Conservation (phyloP, 2,329 filamentous ascomycete species). For the Cladosporium sphaerospermum region DNA sequence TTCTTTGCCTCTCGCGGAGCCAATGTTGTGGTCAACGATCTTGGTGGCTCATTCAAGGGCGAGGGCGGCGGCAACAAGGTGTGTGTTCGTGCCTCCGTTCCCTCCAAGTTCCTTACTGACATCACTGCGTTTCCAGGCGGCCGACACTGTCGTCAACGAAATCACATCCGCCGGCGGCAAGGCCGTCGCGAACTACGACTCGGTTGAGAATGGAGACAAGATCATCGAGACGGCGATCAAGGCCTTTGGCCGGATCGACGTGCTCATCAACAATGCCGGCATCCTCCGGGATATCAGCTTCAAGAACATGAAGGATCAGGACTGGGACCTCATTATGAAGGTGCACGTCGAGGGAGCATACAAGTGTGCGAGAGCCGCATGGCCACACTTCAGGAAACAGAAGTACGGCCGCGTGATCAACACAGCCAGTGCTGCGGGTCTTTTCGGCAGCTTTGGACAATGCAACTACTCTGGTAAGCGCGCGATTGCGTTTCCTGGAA, state of each 20-base stretch:
- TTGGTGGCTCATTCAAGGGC: slow-evolving; percentile 88
- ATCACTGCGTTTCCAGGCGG: slow-evolving; percentile 49
- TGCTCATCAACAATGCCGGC: slow-evolving; percentile 96
- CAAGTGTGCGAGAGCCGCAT: slow-evolving; percentile 90
- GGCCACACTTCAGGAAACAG: slow-evolving; percentile 97
- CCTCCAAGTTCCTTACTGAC: not conserved
- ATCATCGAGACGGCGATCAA: slow-evolving; percentile 88
- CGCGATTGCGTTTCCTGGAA: slow-evolving; percentile 37
- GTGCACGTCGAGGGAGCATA: slow-evolving; percentile 92
- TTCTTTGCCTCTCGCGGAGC: slow-evolving; percentile 92
- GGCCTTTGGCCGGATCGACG: slow-evolving; percentile 77
- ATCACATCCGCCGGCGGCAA: slow-evolving; percentile 86
- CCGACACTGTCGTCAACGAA: slow-evolving; percentile 75
- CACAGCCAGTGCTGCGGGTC: slow-evolving; percentile 89
- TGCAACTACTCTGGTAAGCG: slow-evolving; percentile 69
- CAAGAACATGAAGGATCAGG: slow-evolving; percentile 95
- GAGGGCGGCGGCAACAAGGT: slow-evolving; percentile 85
- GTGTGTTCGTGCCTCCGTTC: slow-evolving; percentile 24
- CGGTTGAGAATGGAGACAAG: slow-evolving; percentile 83
- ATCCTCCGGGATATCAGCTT: slow-evolving; percentile 94
- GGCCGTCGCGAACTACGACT: slow-evolving; percentile 95
- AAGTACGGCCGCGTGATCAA: slow-evolving; percentile 97
- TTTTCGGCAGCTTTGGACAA: slow-evolving; percentile 95
- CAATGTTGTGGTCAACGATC: slow-evolving; percentile 93
- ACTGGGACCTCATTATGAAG: slow-evolving; percentile 92